These are phyloP conservation scores for Aspergillus saccharolyticus DNA, from an alignment of 495 filamentous ascomycete genomes.

Conservation along the genomic window DNA sequence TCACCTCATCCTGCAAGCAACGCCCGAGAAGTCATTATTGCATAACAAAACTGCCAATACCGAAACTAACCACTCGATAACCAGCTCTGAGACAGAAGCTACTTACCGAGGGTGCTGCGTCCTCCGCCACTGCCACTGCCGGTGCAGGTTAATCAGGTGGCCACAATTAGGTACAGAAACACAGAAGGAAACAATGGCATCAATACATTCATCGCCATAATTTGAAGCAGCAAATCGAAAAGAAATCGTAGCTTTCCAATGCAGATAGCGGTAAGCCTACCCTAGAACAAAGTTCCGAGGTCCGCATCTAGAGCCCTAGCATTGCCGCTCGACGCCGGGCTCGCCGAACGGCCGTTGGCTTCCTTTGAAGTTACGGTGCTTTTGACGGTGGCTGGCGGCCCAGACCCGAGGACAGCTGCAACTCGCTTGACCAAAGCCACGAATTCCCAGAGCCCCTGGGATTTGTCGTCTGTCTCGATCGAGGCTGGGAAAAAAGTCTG, in stretches of 20 bases:
- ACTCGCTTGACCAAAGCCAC: slow-evolving; percentile 28
- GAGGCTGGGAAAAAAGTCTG: slow-evolving; percentile 42
- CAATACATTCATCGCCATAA: not conserved
- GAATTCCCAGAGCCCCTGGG: slow-evolving; percentile 31
- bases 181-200: not conserved
- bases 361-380: not conserved
- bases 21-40: not conserved
- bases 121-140: slow-evolving; percentile 24
- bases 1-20: not conserved
- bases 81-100: slow-evolving; percentile 46
- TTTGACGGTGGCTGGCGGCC: not conserved
- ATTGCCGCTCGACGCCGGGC: slow-evolving; percentile 2
- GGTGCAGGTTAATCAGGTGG: slow-evolving; percentile 19
- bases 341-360: slow-evolving; percentile 2
- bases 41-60: not conserved
- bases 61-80: not conserved
- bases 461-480: slow-evolving; percentile 7
- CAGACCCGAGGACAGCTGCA: slow-evolving; percentile 25
- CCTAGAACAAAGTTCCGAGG: slow-evolving; percentile 33
- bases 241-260: not conserved
- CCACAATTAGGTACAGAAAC: not conserved
- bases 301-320: slow-evolving; percentile 23
- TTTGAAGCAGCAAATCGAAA: too few species aligned
- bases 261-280: not conserved
- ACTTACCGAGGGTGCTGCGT: slow-evolving; percentile 34